Base-by-base conservation (phyloP, 2,329 filamentous ascomycete species). In the Diaporthe citriasiana region DNA sequence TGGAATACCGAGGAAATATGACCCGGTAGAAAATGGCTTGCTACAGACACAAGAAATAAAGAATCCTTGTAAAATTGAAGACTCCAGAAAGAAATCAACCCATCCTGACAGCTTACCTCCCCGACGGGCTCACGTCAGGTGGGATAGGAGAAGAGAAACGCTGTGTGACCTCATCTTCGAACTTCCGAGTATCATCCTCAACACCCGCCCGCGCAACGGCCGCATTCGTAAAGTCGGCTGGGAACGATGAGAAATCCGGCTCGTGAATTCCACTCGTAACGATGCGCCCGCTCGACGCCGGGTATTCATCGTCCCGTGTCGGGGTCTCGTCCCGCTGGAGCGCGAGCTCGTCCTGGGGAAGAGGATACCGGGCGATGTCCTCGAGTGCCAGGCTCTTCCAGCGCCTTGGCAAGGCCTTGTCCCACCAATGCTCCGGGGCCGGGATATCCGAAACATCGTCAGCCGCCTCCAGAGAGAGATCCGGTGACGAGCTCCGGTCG, bases 331-430 rank as follows among this genome's bases (percentile, higher is more conserved):
- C 42, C 10, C 42, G 22, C 13, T 50, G 80, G 6, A 71, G 50
- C 9, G 53, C 68, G 40, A 71, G 22, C 17, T 71, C 68, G 1
- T 71, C 68, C 19, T 71, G 40, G 4, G 68, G 68, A 13, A 59
- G n/a, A 1, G 56, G 68, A 8, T 50, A 57, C 10, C 53, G 75
- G 4, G 75, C 73, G 4, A 74, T 74, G 12, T 74, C 73, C 60
- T 74, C 73, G 9, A 74, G 73, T 2, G 73, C 50, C 13, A 59
- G 57, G 53, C 63, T 74, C 51, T 30, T 45, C 69, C 59, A 47
- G 25, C 59, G 55, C 50, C n/a, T 57, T 1, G 60, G 59, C 9
- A 69, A 1, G 12, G 17, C 30, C 15, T 30, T 60, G 27, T 60
- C 45, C 63, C 50, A 72, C 25, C 57, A 74, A 47, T 56, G 5